phyloP scores from a whole-genome alignment of 352 stramenopile genomes.

The Globisporangium splendens region DNA sequence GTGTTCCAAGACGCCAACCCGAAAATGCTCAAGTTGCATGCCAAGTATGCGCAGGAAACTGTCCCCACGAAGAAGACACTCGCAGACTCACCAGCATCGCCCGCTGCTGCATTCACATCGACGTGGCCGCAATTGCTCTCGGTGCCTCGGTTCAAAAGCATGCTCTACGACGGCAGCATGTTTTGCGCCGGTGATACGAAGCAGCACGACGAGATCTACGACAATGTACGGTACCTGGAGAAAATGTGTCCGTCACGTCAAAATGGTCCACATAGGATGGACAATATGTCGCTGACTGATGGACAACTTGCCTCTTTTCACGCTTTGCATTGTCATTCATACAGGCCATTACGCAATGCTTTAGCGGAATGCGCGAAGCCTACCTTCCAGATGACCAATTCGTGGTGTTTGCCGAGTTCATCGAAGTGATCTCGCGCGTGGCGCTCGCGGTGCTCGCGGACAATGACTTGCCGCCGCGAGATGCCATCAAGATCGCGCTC shows the following conservation, averaged over 20 bases:
- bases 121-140: slow-evolving; percentile 55
- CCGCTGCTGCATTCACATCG: slow-evolving; percentile 8
- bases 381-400: slow-evolving; percentile 28
- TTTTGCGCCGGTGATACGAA: slow-evolving; percentile 63
- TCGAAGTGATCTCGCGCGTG: slow-evolving; percentile 67
- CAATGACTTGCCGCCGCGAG: slow-evolving; percentile 50
- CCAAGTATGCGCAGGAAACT: slow-evolving; percentile 54
- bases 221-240: slow-evolving; percentile 22
- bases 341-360: slow-evolving; percentile 59
- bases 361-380: slow-evolving; percentile 39
- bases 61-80: slow-evolving; percentile 10
- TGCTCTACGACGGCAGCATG: slow-evolving; percentile 78
- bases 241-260: not conserved
- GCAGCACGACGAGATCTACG: slow-evolving; percentile 56
- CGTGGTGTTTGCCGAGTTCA: slow-evolving; percentile 74
- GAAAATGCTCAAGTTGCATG: slow-evolving; percentile 71
- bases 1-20: slow-evolving; percentile 69
- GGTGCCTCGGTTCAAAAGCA: slow-evolving; percentile 38
- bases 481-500: slow-evolving; percentile 75
- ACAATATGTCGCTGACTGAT: no score
- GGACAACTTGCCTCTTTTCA: not conserved
- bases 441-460: slow-evolving; percentile 57
- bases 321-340: no score
- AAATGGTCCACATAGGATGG: no score
- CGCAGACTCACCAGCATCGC: not conserved